phyloP scores from a whole-genome alignment of 2,329 filamentous ascomycete genomes.

The Venturiaceae sp. region DNA sequence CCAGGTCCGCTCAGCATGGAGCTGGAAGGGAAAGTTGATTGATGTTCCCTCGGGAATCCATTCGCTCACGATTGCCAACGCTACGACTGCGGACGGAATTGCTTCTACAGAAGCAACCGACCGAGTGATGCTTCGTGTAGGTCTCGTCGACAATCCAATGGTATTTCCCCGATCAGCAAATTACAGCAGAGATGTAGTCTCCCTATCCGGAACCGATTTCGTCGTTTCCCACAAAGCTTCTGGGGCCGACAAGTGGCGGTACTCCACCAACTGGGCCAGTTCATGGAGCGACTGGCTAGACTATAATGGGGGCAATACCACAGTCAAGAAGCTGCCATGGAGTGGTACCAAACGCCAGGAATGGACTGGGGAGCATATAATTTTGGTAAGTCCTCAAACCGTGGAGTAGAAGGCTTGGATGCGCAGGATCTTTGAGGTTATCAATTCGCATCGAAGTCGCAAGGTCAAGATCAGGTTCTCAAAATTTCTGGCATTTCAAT shows the following conservation, averaged over 20 bases:
- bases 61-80: conserved; percentile 46
- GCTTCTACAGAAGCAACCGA: conserved; percentile 42
- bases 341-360: conserved; percentile 46
- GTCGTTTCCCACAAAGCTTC: conserved; percentile 48
- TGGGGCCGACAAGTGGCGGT: conserved; percentile 53
- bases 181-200: conserved; percentile 47
- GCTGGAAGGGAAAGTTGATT: conserved; percentile 40
- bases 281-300: conserved; percentile 49
- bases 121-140: conserved; percentile 52
- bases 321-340: conserved; percentile 42
- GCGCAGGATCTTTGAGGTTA: too few species aligned
- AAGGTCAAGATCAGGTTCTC: too few species aligned
- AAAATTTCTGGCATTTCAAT: too few species aligned
- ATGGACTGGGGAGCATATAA: conserved; percentile 53
- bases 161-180: conserved; percentile 47
- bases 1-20: conserved; percentile 45
- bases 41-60: conserved; percentile 53
- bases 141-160: conserved; percentile 48
- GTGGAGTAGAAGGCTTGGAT: too few species aligned
- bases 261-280: conserved; percentile 51
- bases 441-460: too few species aligned
- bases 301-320: conserved; percentile 43
- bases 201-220: conserved; percentile 27
- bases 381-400: conserved; percentile 28
- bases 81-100: conserved; percentile 17